Base-by-base conservation (phyloP, 2,329 filamentous ascomycete species). In the Aureobasidium lini region DNA sequence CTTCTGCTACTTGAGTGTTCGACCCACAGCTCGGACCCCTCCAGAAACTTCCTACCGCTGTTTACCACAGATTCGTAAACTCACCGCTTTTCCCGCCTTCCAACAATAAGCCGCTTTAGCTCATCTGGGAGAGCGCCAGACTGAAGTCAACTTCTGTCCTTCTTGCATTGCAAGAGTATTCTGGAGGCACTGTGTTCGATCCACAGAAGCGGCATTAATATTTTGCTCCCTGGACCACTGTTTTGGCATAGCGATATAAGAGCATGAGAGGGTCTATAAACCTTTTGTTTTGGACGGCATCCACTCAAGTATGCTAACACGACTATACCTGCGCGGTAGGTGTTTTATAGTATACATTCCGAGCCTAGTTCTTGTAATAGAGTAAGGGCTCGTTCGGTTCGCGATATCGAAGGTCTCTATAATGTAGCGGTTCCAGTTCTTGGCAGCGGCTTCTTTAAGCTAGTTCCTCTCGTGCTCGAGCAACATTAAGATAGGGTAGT, bases 41-140 rank as follows among this genome's bases (percentile, higher is more conserved):
- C 4, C 18, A 37, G 48, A 13, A 52, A 18, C 48, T 39, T 34
- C 34, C 48, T 40, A 52, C 18, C 7, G 6, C 31, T 28, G 18
- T 34, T 18, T 5, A 9, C 36, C 18, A 36, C 16, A 15, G 11
- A n/a, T 40, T 40, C 1, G 18, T 52, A 52, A 52, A 39, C 11
- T 15, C 48, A 52, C 48, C 48, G 34, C 23, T 8, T 40, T 52
- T 31, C 13, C 23, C 8, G 9, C 18, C 13, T 7, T 13, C 4
- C 36, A 37, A 16, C 34, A 31, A 52, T 18, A 40, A 52, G 57
- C 57, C 36, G 57, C 57, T 59, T 59, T 59, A 59, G 57, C 57
- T 59, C 57, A 59, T 46, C 40, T 59, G 57, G 57, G 57, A 60
- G 59, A 60, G 59, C 59, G 59, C 59, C 59, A 60, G 59, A 60